These are phyloP conservation scores for Hericium rajendrae DNA, from an alignment of 768 basidiomycete genomes.

Conservation along the genomic window DNA sequence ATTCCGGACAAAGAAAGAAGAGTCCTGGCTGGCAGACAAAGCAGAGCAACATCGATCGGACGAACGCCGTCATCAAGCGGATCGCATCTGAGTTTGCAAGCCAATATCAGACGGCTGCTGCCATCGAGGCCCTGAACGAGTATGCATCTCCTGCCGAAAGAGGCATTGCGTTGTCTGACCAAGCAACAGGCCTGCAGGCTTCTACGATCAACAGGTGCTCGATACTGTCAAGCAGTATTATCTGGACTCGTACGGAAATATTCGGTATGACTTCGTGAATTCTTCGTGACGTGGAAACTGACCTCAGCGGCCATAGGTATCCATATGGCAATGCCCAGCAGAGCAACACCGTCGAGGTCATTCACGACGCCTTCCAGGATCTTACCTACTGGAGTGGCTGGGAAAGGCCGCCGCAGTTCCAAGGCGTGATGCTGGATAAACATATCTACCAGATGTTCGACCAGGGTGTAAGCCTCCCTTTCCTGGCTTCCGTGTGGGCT, in stretches of 20 bases:
- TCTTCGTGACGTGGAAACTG: no score
- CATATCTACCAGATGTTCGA: conserved; percentile 76
- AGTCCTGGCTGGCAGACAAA: conserved; percentile 65
- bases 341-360: conserved; percentile 52
- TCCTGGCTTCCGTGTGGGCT: no score
- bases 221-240: conserved; percentile 50
- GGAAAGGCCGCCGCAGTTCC: conserved; percentile 37
- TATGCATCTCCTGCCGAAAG: conserved; percentile 20
- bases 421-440: conserved; percentile 72
- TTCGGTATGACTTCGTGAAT: conserved; percentile 35
- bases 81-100: conserved; percentile 52
- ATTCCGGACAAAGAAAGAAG: conserved; percentile 58
- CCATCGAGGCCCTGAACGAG: conserved; percentile 78
- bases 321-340: conserved; percentile 33
- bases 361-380: conserved; percentile 76
- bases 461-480: conserved; percentile 31
- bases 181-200: conserved; percentile 62
- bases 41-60: conserved; percentile 56
- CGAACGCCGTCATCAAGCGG: conserved; percentile 51
- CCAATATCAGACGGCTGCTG: conserved; percentile 44
- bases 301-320: conserved; percentile 23
- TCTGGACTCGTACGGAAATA: conserved; percentile 64
- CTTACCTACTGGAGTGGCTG: conserved; percentile 63
- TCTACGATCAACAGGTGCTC: conserved; percentile 41
- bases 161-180: background rate